Percentiles rank a stretch among this genome's conserved stretches.
These are phyloP conservation scores for Sclerotinia trifoliorum DNA, from an alignment of 2,329 filamentous ascomycete species.

Conservation along the genomic window DNA sequence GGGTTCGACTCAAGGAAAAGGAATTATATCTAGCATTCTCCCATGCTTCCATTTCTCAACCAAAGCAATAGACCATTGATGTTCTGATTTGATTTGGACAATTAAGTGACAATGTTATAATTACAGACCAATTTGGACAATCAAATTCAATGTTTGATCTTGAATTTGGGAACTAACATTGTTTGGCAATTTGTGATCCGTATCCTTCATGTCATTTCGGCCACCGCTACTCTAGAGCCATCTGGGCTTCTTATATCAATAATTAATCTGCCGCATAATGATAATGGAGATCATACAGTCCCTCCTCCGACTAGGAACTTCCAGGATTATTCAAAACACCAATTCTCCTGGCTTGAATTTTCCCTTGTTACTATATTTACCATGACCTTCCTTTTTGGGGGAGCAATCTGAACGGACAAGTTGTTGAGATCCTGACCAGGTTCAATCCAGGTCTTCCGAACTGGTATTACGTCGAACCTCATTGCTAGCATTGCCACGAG, in stretches of 20 bases:
- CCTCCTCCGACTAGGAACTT: not conserved
- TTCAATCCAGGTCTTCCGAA: not conserved
- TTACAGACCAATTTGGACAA: too few relatives aligned
- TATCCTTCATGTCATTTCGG: not conserved
- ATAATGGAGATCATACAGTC: not conserved
- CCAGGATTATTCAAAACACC: not conserved
- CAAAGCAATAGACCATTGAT: not conserved
- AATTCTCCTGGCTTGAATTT: not conserved
- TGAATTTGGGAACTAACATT: too few relatives aligned
- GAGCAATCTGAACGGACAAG: slow-evolving; percentile 3
- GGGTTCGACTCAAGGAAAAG: too few relatives aligned
- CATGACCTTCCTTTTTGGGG: not conserved
- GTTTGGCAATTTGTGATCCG: not conserved
- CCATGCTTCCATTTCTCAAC: too few relatives aligned
- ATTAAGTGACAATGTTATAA: too few relatives aligned
- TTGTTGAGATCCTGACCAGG: slow-evolving; percentile 7
- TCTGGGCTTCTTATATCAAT: not conserved
- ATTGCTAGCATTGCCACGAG: slow-evolving; percentile 4
- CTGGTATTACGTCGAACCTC: slow-evolving; percentile 1
- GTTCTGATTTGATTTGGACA: not conserved
- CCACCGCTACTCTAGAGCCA: too few relatives aligned
- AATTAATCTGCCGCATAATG: not conserved
- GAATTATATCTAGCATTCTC: too few relatives aligned
- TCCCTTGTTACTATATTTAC: not conserved
- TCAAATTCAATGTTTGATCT: not conserved